Evolutionary conservation across 2,329 filamentous ascomycete species (phyloP).

Genomic region (Karstenula rhodostoma): DNA sequence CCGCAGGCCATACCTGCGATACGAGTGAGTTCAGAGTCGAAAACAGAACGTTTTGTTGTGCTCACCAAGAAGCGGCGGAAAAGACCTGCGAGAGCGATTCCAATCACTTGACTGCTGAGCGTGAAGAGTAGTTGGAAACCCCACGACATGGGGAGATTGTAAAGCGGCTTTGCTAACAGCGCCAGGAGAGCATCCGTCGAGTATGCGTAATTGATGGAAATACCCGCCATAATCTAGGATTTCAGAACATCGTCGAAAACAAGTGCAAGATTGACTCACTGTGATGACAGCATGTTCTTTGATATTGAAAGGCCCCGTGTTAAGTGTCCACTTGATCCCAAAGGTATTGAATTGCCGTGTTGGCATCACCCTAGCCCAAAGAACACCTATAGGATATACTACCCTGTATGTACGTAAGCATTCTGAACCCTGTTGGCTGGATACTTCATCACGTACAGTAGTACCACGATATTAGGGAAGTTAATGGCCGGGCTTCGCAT

Average conservation of each 20-base stretch:
- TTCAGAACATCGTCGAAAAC: background rate
- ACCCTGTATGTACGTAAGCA: constrained; percentile 36
- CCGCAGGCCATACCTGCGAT: constrained; percentile 64
- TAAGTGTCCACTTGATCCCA: constrained; percentile 65
- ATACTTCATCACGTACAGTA: constrained; percentile 54
- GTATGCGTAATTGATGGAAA: constrained; percentile 70
- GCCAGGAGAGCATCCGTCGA: constrained; percentile 78
- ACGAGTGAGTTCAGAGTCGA: background rate
- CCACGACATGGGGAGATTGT: constrained; percentile 73
- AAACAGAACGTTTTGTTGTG: background rate
- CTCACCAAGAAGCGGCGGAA: constrained; percentile 36
- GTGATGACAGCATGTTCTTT: constrained; percentile 74
- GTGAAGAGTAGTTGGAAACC: constrained; percentile 71
- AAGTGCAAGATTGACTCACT: constrained; percentile 4
- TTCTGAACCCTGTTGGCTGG: too few relatives aligned
- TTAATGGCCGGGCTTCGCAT: constrained; percentile 69
- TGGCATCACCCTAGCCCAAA: constrained; percentile 67
- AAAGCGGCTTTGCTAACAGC: constrained; percentile 63
- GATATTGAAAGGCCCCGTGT: constrained; percentile 73
- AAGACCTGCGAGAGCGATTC: constrained; percentile 31
- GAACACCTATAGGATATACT: constrained; percentile 69
- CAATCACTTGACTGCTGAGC: constrained; percentile 66
- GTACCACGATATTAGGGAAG: constrained; percentile 68
- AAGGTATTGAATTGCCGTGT: constrained; percentile 60
- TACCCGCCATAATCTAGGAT: constrained; percentile 62